A percentile compares a stretch with the other conserved stretches of the same genome.
These are phyloP conservation scores for Kazachstania martiniae DNA, from an alignment of 805 yeast genomes.

Conservation along the genomic window DNA sequence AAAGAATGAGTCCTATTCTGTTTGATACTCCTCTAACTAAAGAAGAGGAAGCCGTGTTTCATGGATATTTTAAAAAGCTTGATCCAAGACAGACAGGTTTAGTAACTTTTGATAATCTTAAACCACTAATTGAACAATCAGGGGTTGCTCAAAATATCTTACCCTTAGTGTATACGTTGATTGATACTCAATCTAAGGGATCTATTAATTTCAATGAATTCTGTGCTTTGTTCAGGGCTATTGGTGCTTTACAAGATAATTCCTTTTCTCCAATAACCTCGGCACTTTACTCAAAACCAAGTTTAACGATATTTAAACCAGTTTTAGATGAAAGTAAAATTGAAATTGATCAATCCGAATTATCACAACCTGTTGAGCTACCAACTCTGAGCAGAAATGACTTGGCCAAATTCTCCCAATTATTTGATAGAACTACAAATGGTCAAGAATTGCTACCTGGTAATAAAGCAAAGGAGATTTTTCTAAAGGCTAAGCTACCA, in stretches of 20 bases:
- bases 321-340: neutral
- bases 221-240: conserved; percentile 74
- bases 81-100: conserved; percentile 71
- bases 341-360: conserved; percentile 6
- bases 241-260: conserved; percentile 78
- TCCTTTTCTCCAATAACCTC: conserved; percentile 35
- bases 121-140: conserved; percentile 71
- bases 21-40: conserved; percentile 38
- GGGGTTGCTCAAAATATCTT: conserved; percentile 67
- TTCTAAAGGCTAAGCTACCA: conserved; percentile 79
- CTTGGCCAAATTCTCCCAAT: conserved; percentile 48
- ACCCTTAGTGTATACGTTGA: conserved; percentile 87
- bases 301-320: too few relatives aligned
- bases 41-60: conserved; percentile 68
- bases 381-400: conserved; percentile 49
- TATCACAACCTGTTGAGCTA: conserved; percentile 15
- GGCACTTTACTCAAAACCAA: conserved; percentile 25
- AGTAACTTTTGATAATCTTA: conserved; percentile 79
- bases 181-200: conserved; percentile 77
- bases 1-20: conserved; percentile 11
- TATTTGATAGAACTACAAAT: conserved; percentile 53
- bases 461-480: conserved; percentile 67
- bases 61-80: conserved; percentile 65
- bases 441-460: conserved; percentile 42
- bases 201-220: conserved; percentile 72